Evolutionary conservation across 129 eudicot species (phyloP), one percentile per base, ranked within the genome.

Genomic region (Artemisia argyi): DNA sequence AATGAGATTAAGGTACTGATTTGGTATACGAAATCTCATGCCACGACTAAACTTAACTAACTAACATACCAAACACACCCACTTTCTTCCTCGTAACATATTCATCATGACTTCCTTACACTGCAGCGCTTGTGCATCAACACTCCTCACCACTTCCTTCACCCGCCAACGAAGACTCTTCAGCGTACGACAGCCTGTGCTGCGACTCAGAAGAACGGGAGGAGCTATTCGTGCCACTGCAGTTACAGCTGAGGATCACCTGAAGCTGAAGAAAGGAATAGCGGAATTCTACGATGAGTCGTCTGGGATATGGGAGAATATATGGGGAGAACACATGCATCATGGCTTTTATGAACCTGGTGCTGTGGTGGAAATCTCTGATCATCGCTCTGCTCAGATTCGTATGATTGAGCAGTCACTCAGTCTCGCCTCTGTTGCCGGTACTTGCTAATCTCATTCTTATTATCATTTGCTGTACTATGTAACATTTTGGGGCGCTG

Each of bases 271-370:
- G 81, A 90, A 88, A 59, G 97, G 99, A 9, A 90, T 95, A 49
- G 97, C 96, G 1, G 99, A 88, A 70, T 73, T 95, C 46, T 95
- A 95, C 83, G 99, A 95, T 20, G 88, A 90, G 65, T 90, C 97
- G 0, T 86, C 96, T 1, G 96, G 90, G 10, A 5, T 88, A 66
- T 95, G 99, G 97, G 99, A 95, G 87, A 82, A 90, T 52, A 83
- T 88, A 20, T 95, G 99, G 99, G 99, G 99, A 18, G 97, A 95
- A 69, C 99, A 95, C 73, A 95, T 90, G 99, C 99, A 95, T 71
- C 99, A 95, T 62, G 99, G 99, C 5, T 95, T 73, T 62, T 95
- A 95, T 65, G 86, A 88, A 7, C 85, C 91, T 5, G 81, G 61
- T 11, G 59, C 79, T 28, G 69, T 62, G 13, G 91, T 83, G 3